Percentiles rank a stretch among this genome's conserved stretches.
These are phyloP conservation scores for Wickerhamomyces sp. DNA, from an alignment of 1,139 yeast genomes.

Conservation along the genomic window DNA sequence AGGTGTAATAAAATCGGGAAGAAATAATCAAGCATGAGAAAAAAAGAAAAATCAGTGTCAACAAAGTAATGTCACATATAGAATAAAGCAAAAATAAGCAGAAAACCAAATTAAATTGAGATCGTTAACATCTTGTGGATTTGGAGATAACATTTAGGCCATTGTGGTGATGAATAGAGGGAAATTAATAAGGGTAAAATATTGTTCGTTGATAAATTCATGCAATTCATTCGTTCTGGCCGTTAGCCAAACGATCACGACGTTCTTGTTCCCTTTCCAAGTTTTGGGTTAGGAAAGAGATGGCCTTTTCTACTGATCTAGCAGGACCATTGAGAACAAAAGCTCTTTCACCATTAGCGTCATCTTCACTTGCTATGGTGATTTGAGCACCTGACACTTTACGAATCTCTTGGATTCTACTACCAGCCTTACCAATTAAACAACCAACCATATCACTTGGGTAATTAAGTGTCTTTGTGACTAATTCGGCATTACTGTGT, in stretches of 20 bases:
- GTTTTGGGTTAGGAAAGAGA: conserved; percentile 64
- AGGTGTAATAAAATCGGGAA: no score
- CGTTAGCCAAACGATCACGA: conserved; percentile 34
- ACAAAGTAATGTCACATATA: no score
- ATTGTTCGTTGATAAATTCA: no score
- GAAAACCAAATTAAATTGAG: no score
- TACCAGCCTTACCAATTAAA: conserved; percentile 81
- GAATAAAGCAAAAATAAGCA: no score
- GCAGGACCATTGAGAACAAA: conserved; percentile 72
- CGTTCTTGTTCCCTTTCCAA: conserved; percentile 75
- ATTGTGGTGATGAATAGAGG: no score
- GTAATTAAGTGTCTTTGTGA: conserved; percentile 47
- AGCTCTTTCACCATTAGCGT: conserved; percentile 58
- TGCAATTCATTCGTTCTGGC: conserved; percentile 1
- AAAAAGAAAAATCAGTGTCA: no score
- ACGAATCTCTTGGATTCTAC: conserved; percentile 83
- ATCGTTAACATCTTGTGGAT: no score
- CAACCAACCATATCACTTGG: conserved; percentile 90
- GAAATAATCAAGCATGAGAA: no score
- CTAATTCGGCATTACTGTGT: conserved; percentile 18
- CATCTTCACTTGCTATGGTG: conserved; percentile 69
- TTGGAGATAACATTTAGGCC: no score
- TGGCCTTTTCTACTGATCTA: conserved; percentile 64
- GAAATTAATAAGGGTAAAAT: no score
- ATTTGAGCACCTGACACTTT: conserved; percentile 77